Percentiles rank a stretch among this genome's conserved stretches.
Evolutionary conservation across 1,284 basidiomycete species (phyloP).

Genomic region (Boletellus sp.): DNA sequence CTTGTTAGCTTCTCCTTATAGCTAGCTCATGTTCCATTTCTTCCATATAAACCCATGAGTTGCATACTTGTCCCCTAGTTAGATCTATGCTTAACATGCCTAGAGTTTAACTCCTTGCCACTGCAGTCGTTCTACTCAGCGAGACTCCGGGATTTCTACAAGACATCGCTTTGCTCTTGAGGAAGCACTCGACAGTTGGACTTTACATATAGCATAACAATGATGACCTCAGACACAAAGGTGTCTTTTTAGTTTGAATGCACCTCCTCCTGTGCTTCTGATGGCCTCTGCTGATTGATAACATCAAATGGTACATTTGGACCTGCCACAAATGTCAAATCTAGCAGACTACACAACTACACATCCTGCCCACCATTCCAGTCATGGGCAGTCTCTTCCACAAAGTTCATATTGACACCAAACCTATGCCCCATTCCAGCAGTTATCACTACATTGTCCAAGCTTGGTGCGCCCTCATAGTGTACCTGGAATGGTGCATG

Average conservation of each 20-base stretch:
- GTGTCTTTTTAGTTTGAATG: slow-evolving; percentile 12
- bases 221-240: slow-evolving; percentile 30
- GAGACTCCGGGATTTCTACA: too few relatives aligned
- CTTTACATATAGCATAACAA: too few relatives aligned
- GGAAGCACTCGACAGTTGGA: too few relatives aligned
- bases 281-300: slow-evolving; percentile 27
- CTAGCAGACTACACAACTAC: background rate
- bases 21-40: too few relatives aligned
- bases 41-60: too few relatives aligned
- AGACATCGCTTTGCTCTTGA: too few relatives aligned
- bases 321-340: slow-evolving; percentile 16
- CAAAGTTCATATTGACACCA: slow-evolving; percentile 25
- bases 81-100: too few relatives aligned
- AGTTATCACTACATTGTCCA: background rate
- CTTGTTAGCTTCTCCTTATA: too few relatives aligned
- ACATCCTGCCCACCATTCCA: slow-evolving; percentile 30
- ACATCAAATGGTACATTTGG: slow-evolving; percentile 22
- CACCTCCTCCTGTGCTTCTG: slow-evolving; percentile 24
- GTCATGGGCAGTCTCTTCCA: slow-evolving; percentile 30
- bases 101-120: too few relatives aligned
- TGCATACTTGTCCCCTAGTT: too few relatives aligned
- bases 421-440: slow-evolving; percentile 1
- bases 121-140: too few relatives aligned
- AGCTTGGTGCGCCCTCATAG: slow-evolving; percentile 15
- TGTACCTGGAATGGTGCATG: slow-evolving; percentile 21